A percentile compares a stretch with the other conserved stretches of the same genome.
Evolutionary conservation across 345 rosid species (phyloP).

Genomic region (Eucalyptus erythrocorys): DNA sequence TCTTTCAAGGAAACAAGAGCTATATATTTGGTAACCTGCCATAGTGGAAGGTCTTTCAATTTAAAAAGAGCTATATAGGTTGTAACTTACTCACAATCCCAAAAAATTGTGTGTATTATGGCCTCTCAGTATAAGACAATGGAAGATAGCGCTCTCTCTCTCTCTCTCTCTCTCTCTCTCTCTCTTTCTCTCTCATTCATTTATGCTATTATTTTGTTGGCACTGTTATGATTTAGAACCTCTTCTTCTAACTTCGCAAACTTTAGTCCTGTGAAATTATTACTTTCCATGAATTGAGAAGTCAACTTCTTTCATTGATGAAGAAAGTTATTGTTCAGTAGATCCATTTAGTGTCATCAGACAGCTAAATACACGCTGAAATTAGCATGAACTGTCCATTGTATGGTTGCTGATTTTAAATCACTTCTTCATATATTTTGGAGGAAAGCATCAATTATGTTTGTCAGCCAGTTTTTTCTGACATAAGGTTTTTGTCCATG

Average conservation of each 20-base stretch:
- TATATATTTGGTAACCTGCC: neutral
- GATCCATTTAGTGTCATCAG: neutral
- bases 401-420: neutral
- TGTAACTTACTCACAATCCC: neutral
- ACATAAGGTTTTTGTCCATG: neutral
- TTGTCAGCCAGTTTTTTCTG: neutral
- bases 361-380: neutral
- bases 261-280: neutral
- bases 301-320: neutral
- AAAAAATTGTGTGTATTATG: neutral
- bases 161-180: neutral
- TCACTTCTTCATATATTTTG: neutral
- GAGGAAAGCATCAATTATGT: neutral
- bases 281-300: neutral
- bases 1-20: neutral
- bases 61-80: neutral
- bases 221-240: neutral
- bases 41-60: neutral
- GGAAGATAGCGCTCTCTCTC: neutral
- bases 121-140: neutral
- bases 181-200: neutral
- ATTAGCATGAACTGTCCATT: neutral
- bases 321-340: neutral
- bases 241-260: neutral
- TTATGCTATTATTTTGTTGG: neutral